Conservation (phyloP, 495 filamentous ascomycete genomes). For the Tuber calosporum region DNA sequence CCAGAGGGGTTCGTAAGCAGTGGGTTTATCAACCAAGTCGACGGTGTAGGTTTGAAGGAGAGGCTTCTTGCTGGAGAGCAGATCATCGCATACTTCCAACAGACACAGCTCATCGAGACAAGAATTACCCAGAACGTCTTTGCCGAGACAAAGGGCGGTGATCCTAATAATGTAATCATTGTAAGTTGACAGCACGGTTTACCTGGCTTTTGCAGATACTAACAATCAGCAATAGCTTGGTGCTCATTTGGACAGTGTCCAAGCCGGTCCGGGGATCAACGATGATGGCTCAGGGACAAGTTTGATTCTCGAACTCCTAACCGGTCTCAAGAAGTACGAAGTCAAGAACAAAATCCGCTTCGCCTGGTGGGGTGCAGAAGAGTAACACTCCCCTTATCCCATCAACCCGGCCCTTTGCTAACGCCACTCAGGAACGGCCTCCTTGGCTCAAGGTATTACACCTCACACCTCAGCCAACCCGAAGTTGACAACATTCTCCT, state of each 20-base stretch:
- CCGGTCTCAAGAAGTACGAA: slow-evolving; percentile 40
- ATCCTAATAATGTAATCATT: slow-evolving; percentile 44
- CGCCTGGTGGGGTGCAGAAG: slow-evolving; percentile 48
- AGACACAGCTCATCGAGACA: slow-evolving; percentile 44
- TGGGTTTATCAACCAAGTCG: slow-evolving; percentile 44
- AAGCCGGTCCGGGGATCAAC: slow-evolving; percentile 46
- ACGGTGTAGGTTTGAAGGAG: slow-evolving; percentile 40
- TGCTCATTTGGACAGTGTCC: slow-evolving; percentile 47
- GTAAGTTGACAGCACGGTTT: not conserved
- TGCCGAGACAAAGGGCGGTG: slow-evolving; percentile 44
- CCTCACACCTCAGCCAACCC: slow-evolving; percentile 37
- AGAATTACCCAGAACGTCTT: slow-evolving; percentile 45
- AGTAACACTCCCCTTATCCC: slow-evolving; percentile 21
- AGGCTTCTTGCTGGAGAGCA: slow-evolving; percentile 40
- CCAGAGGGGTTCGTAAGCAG: slow-evolving; percentile 38
- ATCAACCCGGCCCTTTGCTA: not conserved
- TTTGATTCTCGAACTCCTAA: slow-evolving; percentile 45
- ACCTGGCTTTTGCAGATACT: not conserved
- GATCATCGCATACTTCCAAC: slow-evolving; percentile 42
- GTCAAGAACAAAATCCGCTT: slow-evolving; percentile 45
- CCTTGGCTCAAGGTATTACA: slow-evolving; percentile 45
- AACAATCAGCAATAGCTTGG: slow-evolving; percentile 35
- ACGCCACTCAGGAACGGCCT: slow-evolving; percentile 30
- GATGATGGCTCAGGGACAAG: slow-evolving; percentile 45
- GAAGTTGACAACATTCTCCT: slow-evolving; percentile 44